A percentile compares a stretch with the other conserved stretches of the same genome.
phyloP scores from a whole-genome alignment of 83 land plant species.

The Picea abies region DNA sequence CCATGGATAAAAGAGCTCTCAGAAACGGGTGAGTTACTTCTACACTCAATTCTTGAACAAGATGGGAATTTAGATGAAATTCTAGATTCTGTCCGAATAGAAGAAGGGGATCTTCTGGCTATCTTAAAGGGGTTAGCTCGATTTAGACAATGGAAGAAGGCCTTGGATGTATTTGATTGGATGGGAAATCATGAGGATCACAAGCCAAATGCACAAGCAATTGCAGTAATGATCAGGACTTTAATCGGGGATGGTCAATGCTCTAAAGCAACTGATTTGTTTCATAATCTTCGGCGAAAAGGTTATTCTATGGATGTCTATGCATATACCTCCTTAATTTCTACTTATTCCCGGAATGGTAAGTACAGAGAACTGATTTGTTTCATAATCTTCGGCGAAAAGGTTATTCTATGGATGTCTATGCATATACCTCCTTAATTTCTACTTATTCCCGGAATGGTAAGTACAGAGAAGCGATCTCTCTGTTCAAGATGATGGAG shows the following conservation, averaged over 20 bases:
- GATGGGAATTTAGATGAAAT: conserved; percentile 16
- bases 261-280: conserved; percentile 55
- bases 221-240: conserved; percentile 57
- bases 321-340: conserved; percentile 79
- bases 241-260: conserved; percentile 73
- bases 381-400: conserved; percentile 60
- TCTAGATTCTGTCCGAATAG: conserved; percentile 38
- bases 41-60: conserved; percentile 29
- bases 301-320: conserved; percentile 71
- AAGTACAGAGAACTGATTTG: conserved; percentile 53
- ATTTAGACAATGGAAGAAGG: conserved; percentile 62
- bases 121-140: conserved; percentile 65
- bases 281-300: conserved; percentile 56
- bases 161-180: conserved; percentile 77
- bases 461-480: conserved; percentile 58
- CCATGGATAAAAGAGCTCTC: conserved; percentile 19
- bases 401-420: conserved; percentile 66
- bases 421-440: conserved; percentile 80
- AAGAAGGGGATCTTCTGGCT: conserved; percentile 43
- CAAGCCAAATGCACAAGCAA: conserved; percentile 36
- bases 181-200: conserved; percentile 26
- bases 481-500: conserved; percentile 60
- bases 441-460: conserved; percentile 57
- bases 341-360: conserved; percentile 52
- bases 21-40: conserved; percentile 29